A percentile compares a stretch with the other conserved stretches of the same genome.
phyloP scores from a whole-genome alignment of 2,329 filamentous ascomycete species.

The Eutypa lata region DNA sequence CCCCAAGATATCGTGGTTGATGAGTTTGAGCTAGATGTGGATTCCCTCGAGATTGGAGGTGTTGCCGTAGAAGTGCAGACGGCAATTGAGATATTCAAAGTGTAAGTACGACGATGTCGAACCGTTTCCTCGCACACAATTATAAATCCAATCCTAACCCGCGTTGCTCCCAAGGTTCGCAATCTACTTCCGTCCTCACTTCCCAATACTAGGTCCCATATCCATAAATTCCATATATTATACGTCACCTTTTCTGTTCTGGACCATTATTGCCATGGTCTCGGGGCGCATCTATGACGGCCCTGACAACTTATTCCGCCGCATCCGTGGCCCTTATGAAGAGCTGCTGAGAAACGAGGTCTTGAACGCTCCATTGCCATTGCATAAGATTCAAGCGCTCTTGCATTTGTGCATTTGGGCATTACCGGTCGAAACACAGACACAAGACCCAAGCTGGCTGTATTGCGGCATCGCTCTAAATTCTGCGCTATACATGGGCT shows the following conservation, averaged over 20 bases:
- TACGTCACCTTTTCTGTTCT: slow-evolving; percentile 26
- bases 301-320: slow-evolving; percentile 16
- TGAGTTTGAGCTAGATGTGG: slow-evolving; percentile 19
- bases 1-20: slow-evolving; percentile 13
- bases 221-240: slow-evolving; percentile 21
- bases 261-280: slow-evolving; percentile 25
- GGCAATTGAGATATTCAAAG: slow-evolving; percentile 19
- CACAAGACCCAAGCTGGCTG: slow-evolving; percentile 27
- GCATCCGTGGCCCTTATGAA: slow-evolving; percentile 21
- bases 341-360: slow-evolving; percentile 16
- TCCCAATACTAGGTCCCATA: slow-evolving; percentile 26
- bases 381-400: slow-evolving; percentile 27
- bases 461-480: slow-evolving; percentile 29
- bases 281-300: slow-evolving; percentile 13
- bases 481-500: slow-evolving; percentile 24
- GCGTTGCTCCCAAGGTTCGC: slow-evolving; percentile 15
- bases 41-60: slow-evolving; percentile 16
- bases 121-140: neutral
- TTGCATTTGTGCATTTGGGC: slow-evolving; percentile 26
- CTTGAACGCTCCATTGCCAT: slow-evolving; percentile 22
- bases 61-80: slow-evolving; percentile 13
- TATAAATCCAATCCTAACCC: neutral
- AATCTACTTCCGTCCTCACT: slow-evolving; percentile 19
- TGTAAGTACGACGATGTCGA: slow-evolving; percentile 14
- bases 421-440: slow-evolving; percentile 19